Evolutionary conservation across 129 eudicot species (phyloP), one percentile per base, ranked within the genome.

Genomic region (Helianthus tuberosus): DNA sequence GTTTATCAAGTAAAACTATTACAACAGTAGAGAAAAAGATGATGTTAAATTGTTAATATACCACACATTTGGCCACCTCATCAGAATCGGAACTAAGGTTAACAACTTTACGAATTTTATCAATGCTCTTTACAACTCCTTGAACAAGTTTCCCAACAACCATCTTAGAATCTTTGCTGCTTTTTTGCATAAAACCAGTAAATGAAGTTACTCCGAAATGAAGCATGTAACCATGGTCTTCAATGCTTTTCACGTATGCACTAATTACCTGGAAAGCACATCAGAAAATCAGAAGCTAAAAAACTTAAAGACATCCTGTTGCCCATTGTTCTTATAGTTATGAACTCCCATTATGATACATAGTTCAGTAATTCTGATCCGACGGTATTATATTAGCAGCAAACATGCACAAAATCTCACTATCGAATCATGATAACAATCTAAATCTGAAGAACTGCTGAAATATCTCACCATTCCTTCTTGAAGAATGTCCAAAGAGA

Each of bases 191-290:
- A 86, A 94, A 94, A 43, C 98, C 98, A 67, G 86, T 50, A 82
- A 90, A 90, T 12, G 97, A 81, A 77, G 88, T 81, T 60, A 76
- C 75, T 64, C 98, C 98, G 80, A 94, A 94, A 75, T 94, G 88
- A 70, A 94, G 97, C 79, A 90, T 81, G 78, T 85, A 90, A 69
- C 98, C 98, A 81, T 91, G 98, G 84, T 94, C 98, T 86, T 94
- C 98, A 71, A 88, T 81, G 88, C 98, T 94, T 81, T 84, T 94
- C 75, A 94, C 96, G 73, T 86, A 86, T n/a, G 96, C 97, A 73
- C 86, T 88, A 15, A 94, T 79, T 46, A 94, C 96, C 98, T 94
- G 77, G 23, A 77, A 57, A 72, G 58, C n/a, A 77, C 11, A 49
- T 14, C 53, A 44, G n/a, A 69, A 44, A 66, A 66, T 46, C 52